These are phyloP conservation scores for Multifurca ochricompacta DNA, from an alignment of 768 basidiomycete species.

Conservation along the genomic window DNA sequence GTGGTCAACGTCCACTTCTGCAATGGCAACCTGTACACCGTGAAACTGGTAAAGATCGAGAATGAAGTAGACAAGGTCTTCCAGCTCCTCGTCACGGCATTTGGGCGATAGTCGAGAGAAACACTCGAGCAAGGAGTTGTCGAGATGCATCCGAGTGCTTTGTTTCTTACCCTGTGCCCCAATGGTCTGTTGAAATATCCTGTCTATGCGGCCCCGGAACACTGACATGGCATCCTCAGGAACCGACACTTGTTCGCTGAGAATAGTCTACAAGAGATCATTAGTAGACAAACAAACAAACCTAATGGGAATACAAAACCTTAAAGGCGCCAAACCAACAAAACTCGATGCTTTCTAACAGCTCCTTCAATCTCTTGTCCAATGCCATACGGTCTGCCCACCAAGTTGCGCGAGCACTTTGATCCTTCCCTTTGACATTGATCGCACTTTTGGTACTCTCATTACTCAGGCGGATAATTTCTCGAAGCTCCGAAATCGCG, in stretches of 20 bases:
- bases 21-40: constrained; percentile 78
- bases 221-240: constrained; percentile 41
- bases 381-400: constrained; percentile 75
- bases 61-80: constrained; percentile 90
- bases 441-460: constrained; percentile 66
- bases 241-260: constrained; percentile 39
- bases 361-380: constrained; percentile 64
- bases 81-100: constrained; percentile 88
- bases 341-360: constrained; percentile 84
- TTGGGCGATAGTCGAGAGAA: constrained; percentile 77
- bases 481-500: constrained; percentile 63
- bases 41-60: constrained; percentile 93
- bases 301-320: constrained; percentile 35
- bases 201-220: constrained; percentile 64
- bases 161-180: constrained; percentile 56
- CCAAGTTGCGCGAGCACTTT: constrained; percentile 65
- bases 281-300: neutral
- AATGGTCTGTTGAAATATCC: constrained; percentile 61
- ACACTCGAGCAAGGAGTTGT: constrained; percentile 73
- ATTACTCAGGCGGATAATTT: constrained; percentile 77
- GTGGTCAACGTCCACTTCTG: constrained; percentile 88
- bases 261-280: constrained; percentile 44
- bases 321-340: constrained; percentile 98
- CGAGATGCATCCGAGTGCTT: constrained; percentile 46
- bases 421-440: constrained; percentile 59